Percentiles rank a stretch among this genome's conserved stretches.
Conservation (phyloP, 306 rosid genomes). For the Dalbergia oliveri region DNA sequence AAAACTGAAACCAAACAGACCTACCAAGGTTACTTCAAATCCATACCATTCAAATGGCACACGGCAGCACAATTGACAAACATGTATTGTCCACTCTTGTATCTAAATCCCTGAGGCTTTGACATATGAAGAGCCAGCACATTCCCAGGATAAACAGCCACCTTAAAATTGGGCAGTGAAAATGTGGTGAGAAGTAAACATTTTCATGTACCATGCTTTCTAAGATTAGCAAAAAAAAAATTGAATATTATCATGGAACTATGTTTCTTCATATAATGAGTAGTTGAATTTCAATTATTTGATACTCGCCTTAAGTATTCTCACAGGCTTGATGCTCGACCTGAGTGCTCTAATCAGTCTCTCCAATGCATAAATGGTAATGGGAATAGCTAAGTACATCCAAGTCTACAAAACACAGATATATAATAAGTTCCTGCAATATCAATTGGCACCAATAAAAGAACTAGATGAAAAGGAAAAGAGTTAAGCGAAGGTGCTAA, state of each 20-base stretch:
- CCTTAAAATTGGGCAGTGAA: conserved; percentile 57
- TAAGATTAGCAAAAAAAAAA: neutral
- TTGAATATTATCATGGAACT: neutral
- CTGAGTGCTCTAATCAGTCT: conserved; percentile 59
- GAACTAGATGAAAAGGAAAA: conserved; percentile 20
- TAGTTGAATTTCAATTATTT: conserved; percentile 11
- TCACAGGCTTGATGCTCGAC: conserved; percentile 61
- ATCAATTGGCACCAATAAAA: neutral
- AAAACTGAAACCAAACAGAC: too few species aligned
- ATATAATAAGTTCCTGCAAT: conserved; percentile 13
- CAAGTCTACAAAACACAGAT: conserved; percentile 55
- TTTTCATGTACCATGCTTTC: neutral
- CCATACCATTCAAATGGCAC: conserved; percentile 70
- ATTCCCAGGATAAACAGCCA: conserved; percentile 74
- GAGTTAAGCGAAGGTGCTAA: conserved; percentile 41
- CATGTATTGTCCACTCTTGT: conserved; percentile 75
- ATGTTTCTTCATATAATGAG: conserved; percentile 13
- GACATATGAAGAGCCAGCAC: conserved; percentile 71
- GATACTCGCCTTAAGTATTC: conserved; percentile 53
- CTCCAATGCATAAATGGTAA: conserved; percentile 54
- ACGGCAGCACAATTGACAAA: conserved; percentile 66
- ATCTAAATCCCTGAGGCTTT: conserved; percentile 69
- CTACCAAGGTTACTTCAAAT: conserved; percentile 31
- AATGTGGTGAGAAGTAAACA: conserved; percentile 23
- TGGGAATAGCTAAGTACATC: conserved; percentile 65